Conservation (phyloP, 768 basidiomycete genomes). For the Lactifluus hygrophoroides region DNA sequence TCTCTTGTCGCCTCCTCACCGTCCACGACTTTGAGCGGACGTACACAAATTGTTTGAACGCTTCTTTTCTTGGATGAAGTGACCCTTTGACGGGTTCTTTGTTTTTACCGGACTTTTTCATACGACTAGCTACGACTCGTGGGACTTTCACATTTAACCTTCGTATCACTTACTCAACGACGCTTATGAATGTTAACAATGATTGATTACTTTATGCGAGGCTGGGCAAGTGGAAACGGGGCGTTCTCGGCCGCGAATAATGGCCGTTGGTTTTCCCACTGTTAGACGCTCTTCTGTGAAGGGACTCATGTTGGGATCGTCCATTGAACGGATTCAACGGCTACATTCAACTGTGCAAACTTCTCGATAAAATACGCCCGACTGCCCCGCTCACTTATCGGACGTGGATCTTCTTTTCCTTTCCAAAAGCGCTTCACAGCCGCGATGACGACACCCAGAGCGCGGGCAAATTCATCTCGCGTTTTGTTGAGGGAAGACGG, state of each 20-base stretch:
- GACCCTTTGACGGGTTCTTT: background rate
- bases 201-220: background rate
- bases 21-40: background rate
- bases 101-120: background rate
- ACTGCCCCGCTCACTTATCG: slow-evolving; percentile 1
- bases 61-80: background rate
- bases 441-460: background rate
- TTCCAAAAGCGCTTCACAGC: slow-evolving; percentile 18
- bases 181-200: background rate
- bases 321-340: slow-evolving; percentile 6
- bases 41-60: background rate
- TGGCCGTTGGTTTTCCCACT: background rate
- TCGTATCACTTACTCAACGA: background rate
- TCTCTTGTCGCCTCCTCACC: background rate
- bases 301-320: background rate
- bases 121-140: background rate
- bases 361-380: slow-evolving; percentile 7
- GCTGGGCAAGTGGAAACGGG: background rate
- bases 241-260: background rate
- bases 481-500: background rate
- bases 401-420: slow-evolving; percentile 4
- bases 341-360: slow-evolving; percentile 11
- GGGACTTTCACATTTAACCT: background rate
- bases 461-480: slow-evolving; percentile 13
- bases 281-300: background rate